Percentiles rank a stretch among this genome's conserved stretches.
These are phyloP conservation scores for Emergomyces orientalis DNA, from an alignment of 2,329 filamentous ascomycete species.

Conservation along the genomic window DNA sequence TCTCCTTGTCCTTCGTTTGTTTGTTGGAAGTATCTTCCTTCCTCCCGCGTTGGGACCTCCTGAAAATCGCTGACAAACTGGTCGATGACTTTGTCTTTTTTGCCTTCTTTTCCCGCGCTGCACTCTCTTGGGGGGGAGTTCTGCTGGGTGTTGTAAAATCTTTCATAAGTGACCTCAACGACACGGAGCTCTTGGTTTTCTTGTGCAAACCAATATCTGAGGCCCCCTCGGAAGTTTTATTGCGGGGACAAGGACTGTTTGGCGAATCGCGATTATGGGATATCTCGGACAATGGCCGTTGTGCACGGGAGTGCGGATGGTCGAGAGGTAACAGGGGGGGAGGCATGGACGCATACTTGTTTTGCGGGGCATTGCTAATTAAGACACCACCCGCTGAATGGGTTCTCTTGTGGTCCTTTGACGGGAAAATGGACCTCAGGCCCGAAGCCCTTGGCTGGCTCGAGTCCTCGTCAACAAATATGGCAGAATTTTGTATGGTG, in stretches of 20 bases:
- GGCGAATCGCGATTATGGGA: conserved; percentile 29
- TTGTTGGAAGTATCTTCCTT: conserved; percentile 46
- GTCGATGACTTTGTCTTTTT: conserved; percentile 75
- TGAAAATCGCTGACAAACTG: conserved; percentile 68
- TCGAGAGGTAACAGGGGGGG: conserved; percentile 43
- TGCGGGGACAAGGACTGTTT: conserved; percentile 20
- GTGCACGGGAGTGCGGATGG: conserved; percentile 36
- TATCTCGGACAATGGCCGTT: conserved; percentile 29
- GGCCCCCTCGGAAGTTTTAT: conserved; percentile 33
- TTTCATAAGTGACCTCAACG: conserved; percentile 40
- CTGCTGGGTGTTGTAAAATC: conserved; percentile 28
- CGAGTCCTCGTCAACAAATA: conserved; percentile 32
- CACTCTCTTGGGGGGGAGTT: not conserved
- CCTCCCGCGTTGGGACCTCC: conserved; percentile 61
- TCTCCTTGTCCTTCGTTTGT: conserved; percentile 66
- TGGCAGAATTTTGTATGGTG: conserved; percentile 24
- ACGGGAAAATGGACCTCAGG: conserved; percentile 46
- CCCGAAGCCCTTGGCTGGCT: conserved; percentile 35
- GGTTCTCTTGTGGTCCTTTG: conserved; percentile 42
- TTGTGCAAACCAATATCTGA: conserved; percentile 38
- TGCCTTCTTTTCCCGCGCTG: conserved; percentile 28
- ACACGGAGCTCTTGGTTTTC: conserved; percentile 47
- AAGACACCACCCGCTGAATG: conserved; percentile 33
- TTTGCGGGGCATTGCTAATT: conserved; percentile 14
- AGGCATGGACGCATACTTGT: conserved; percentile 21